A percentile compares a stretch with the other conserved stretches of the same genome.
phyloP scores from a whole-genome alignment of 2,329 filamentous ascomycete species.

The Chrysoporthe puriensis region DNA sequence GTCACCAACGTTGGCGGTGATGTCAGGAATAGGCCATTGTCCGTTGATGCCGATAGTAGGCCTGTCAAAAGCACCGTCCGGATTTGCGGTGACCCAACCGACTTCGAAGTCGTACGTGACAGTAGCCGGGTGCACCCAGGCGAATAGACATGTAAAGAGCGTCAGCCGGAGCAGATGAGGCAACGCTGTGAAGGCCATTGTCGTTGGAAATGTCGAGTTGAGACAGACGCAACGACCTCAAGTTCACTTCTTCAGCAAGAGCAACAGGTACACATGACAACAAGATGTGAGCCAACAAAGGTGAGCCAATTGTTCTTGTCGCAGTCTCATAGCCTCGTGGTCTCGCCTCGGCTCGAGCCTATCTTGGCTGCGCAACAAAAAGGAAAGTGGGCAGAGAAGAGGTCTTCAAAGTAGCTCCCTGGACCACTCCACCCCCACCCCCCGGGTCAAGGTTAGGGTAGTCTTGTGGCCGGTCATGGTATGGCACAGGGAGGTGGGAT shows the following conservation, averaged over 20 bases:
- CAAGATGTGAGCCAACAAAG: no score
- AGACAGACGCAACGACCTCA: background rate
- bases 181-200: conserved; percentile 8
- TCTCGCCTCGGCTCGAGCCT: background rate
- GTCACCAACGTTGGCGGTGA: conserved; percentile 67
- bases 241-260: background rate
- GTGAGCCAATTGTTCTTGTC: background rate
- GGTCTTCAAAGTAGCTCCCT: background rate
- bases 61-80: conserved; percentile 67
- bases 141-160: conserved; percentile 3
- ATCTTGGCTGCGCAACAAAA: background rate
- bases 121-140: conserved; percentile 15
- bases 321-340: background rate
- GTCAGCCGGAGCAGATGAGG: conserved; percentile 6
- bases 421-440: background rate
- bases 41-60: conserved; percentile 78
- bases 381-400: background rate
- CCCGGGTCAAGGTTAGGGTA: background rate
- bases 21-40: conserved; percentile 72
- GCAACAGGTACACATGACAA: no score
- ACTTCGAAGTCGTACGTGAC: conserved; percentile 53
- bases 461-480: background rate
- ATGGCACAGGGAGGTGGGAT: background rate
- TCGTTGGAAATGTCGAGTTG: background rate
- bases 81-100: conserved; percentile 72